Conservation (phyloP, 768 basidiomycete species). For the Boletellus ananiceps region DNA sequence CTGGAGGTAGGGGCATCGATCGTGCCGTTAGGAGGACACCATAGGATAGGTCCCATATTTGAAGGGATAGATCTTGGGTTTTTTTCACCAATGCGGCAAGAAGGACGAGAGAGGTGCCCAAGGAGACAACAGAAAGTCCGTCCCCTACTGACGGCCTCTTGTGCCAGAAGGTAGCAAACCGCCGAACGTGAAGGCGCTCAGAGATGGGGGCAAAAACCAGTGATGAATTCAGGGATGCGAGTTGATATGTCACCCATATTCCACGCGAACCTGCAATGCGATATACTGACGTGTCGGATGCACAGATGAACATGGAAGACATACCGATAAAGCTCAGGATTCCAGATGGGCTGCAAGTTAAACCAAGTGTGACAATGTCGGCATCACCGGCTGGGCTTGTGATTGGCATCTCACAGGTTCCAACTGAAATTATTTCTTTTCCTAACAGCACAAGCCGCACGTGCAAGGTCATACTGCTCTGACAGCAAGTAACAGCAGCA, state of each 20-base stretch:
- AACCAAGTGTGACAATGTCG: conserved; percentile 1
- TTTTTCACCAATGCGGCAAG: conserved; percentile 40
- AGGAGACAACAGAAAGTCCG: conserved; percentile 40
- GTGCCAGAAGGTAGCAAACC: conserved; percentile 11
- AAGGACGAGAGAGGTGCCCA: conserved; percentile 56
- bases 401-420: conserved; percentile 22
- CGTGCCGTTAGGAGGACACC: conserved; percentile 58
- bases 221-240: conserved; percentile 25
- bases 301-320: conserved; percentile 12
- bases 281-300: neutral
- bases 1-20: conserved; percentile 45
- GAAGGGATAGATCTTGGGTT: conserved; percentile 44
- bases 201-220: conserved; percentile 21
- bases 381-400: neutral
- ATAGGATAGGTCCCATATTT: conserved; percentile 69
- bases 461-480: conserved; percentile 12
- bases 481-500: conserved; percentile 24
- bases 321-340: conserved; percentile 47
- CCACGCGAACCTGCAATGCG: conserved; percentile 39
- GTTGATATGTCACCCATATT: conserved; percentile 37
- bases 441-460: conserved; percentile 20
- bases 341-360: conserved; percentile 42
- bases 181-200: conserved; percentile 19
- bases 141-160: conserved; percentile 9
- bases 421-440: conserved; percentile 14